Evolutionary conservation across 495 filamentous ascomycete species (phyloP).

Genomic region (Penicillium steckii): DNA sequence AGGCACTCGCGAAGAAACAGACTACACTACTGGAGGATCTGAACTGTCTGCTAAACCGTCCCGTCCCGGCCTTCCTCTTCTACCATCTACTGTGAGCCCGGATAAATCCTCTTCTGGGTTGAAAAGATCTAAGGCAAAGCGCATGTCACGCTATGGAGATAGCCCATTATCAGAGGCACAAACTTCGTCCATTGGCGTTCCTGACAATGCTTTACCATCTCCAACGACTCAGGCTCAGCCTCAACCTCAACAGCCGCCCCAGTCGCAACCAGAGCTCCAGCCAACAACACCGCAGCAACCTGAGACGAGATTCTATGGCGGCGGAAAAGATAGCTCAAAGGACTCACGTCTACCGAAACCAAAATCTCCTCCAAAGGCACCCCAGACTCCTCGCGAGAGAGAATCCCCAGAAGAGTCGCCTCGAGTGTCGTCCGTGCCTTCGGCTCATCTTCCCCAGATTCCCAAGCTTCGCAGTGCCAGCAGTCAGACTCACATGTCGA

Average conservation of each 20-base stretch:
- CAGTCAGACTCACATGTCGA: conserved; percentile 37
- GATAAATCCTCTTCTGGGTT: conserved; percentile 38
- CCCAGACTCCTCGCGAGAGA: conserved; percentile 20
- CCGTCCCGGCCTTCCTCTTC: conserved; percentile 23
- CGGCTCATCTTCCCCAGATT: conserved; percentile 55
- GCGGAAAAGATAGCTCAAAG: conserved; percentile 7
- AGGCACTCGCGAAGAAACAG: conserved; percentile 39
- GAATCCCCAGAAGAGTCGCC: conserved; percentile 32
- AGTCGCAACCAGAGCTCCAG: background rate
- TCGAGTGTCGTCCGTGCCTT: conserved; percentile 57
- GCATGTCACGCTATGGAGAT: conserved; percentile 45
- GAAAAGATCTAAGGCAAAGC: conserved; percentile 56
- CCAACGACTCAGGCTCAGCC: conserved; percentile 5
- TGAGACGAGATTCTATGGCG: conserved; percentile 24
- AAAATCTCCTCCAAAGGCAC: conserved; percentile 28
- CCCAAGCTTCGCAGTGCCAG: conserved; percentile 51
- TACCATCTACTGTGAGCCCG: conserved; percentile 28
- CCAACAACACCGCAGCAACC: conserved; percentile 5
- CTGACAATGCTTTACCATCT: conserved; percentile 4
- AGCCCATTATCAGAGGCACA: conserved; percentile 29
- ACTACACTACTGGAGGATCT: conserved; percentile 29
- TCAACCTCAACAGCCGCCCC: background rate
- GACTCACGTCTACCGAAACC: conserved; percentile 8
- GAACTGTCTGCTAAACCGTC: conserved; percentile 24
- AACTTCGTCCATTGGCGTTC: conserved; percentile 17